phyloP scores from a whole-genome alignment of 257 asterid genomes.

The Rubia yunnanensis region DNA sequence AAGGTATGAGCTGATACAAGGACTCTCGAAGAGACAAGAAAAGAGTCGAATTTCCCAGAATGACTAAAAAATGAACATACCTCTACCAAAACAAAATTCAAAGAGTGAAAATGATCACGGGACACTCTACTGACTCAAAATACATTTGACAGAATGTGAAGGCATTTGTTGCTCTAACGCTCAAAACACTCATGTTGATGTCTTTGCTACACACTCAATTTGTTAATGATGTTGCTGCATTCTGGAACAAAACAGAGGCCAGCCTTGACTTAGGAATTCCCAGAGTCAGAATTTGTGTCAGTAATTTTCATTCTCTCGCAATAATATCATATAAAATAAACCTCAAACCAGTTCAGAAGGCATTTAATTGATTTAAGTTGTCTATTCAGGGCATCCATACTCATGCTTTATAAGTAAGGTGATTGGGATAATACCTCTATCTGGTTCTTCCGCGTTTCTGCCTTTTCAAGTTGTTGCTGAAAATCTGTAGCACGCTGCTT shows the following conservation, averaged over 20 bases:
- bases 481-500: constrained; percentile 24
- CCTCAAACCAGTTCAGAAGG: neutral
- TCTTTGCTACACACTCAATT: neutral
- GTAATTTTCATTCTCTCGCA: neutral
- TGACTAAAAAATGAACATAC: neutral
- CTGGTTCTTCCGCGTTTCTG: constrained; percentile 35
- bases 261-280: neutral
- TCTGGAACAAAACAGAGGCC: neutral
- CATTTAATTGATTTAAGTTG: neutral
- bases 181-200: too few species aligned
- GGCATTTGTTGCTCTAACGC: neutral
- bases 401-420: neutral
- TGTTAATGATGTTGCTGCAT: neutral
- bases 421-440: constrained; percentile 45
- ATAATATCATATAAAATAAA: neutral
- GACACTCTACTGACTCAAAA: neutral
- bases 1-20: neutral
- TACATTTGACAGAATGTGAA: neutral
- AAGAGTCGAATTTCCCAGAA: neutral
- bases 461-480: constrained; percentile 29
- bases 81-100: neutral
- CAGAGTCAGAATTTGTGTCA: neutral
- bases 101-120: neutral
- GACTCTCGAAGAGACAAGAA: neutral
- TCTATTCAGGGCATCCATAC: neutral